phyloP scores from a whole-genome alignment of 805 yeast species.

The Candida endomychidarum region DNA sequence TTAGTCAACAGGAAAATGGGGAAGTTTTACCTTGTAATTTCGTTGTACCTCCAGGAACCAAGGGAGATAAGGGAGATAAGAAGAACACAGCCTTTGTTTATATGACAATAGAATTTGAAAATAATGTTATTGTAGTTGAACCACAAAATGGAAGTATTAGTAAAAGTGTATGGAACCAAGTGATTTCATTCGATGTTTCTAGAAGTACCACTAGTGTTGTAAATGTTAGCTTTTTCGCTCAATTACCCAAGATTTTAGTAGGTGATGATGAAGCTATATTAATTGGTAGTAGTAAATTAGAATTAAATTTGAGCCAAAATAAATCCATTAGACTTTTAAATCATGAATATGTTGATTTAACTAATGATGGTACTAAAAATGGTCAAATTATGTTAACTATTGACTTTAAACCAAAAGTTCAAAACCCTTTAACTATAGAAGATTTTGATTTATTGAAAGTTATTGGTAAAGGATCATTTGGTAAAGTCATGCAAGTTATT shows the following conservation, averaged over 20 bases:
- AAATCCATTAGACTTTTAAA: constrained; percentile 58
- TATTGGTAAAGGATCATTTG: constrained; percentile 97
- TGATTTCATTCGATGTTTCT: constrained; percentile 84
- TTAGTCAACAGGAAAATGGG: constrained; percentile 34
- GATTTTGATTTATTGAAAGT: constrained; percentile 93
- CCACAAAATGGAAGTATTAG: constrained; percentile 81
- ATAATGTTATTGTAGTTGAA: constrained; percentile 84
- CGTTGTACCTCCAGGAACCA: constrained; percentile 39
- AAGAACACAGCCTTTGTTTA: constrained; percentile 63
- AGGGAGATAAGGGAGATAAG: constrained; percentile 17
- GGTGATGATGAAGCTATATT: constrained; percentile 37
- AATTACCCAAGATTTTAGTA: constrained; percentile 66
- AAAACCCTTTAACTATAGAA: constrained; percentile 75
- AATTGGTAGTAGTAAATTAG: constrained; percentile 68
- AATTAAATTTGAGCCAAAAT: constrained; percentile 55
- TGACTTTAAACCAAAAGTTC: constrained; percentile 64
- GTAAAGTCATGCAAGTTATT: constrained; percentile 98
- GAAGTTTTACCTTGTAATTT: constrained; percentile 52
- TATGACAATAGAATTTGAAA: constrained; percentile 91
- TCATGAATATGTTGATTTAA: constrained; percentile 44
- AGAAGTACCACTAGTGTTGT: constrained; percentile 50
- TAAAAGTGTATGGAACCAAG: constrained; percentile 81
- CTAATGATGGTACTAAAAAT: constrained; percentile 24
- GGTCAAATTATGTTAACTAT: constrained; percentile 63
- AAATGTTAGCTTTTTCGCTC: constrained; percentile 73